Base-by-base conservation (phyloP, 2,329 filamentous ascomycete genomes). In the Pseudogymnoascus sp. region DNA sequence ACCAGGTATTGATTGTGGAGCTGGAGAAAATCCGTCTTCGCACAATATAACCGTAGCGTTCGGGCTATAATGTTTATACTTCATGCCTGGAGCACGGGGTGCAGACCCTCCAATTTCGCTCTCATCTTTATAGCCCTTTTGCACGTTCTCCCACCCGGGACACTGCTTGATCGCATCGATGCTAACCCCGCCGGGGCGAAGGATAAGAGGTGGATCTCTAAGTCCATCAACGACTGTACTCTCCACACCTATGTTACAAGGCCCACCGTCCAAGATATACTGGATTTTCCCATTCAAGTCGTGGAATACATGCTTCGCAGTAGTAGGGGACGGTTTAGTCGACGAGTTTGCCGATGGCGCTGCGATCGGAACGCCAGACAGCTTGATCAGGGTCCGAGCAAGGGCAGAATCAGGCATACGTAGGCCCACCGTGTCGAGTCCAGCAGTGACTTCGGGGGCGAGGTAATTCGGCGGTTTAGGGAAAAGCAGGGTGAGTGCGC, bases 61-160 rank as follows among this genome's bases (percentile, higher is more conserved):
- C 0, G 94, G 94, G 45, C 92, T 96, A 72, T 99, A 99, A 73
- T 99, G 94, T 72, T 94, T 91, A 74, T 99, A 99, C 76, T 99
- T 99, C 94, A 99, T 99, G 0, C 94, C 94, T 0, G 94, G 94
- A 0, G 94, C 94, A 63, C 91, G 82, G 0, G 94, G 94, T 8
- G 82, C 81, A n/a, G 65, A 78, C 60, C 83, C 84, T 4, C 83
- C 87, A 19, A 83, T 80, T 69, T 91, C 84, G 14, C 85, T 84
- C 63, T 82, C 81, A 69, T 96, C 91, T 71, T 88, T 86, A 74
- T 97, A 97, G 10, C 84, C 93, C 64, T 88, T 85, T 65, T 82
- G 80, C 0, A 91, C 90, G 39, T 83, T 77, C 72, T 92, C 88
- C 93, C 94, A 99, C 0, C 93, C 93, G 0, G 81, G 78, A 70